These are phyloP conservation scores for Metarhizium brunneum DNA, from an alignment of 2,329 filamentous ascomycete genomes.

Conservation along the genomic window DNA sequence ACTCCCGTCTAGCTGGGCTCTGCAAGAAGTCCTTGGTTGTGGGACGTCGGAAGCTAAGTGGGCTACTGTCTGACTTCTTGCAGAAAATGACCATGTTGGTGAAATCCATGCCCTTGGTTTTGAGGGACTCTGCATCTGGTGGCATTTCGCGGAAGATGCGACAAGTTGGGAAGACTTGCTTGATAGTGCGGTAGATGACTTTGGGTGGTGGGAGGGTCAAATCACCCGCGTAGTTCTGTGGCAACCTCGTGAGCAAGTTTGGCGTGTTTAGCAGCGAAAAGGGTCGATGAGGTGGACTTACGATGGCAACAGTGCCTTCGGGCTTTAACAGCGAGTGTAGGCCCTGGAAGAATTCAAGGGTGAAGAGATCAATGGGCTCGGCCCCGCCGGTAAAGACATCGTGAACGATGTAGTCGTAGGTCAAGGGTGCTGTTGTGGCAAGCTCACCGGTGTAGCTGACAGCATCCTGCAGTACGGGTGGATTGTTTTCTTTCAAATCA, in stretches of 20 bases:
- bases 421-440: constrained; percentile 30
- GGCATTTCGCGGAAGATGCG: constrained; percentile 79
- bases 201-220: constrained; percentile 66
- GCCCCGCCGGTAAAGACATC: constrained; percentile 97
- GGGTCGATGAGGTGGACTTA: constrained; percentile 32
- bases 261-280: background rate
- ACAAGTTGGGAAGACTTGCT: constrained; percentile 75
- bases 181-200: constrained; percentile 75
- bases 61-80: constrained; percentile 44
- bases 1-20: constrained; percentile 60
- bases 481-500: constrained; percentile 65
- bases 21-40: constrained; percentile 57
- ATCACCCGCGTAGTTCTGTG: constrained; percentile 89
- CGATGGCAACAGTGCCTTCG: constrained; percentile 79
- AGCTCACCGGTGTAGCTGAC: constrained; percentile 52
- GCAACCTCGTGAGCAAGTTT: background rate
- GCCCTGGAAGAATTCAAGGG: constrained; percentile 67
- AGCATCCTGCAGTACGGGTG: constrained; percentile 73
- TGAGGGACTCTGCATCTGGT: constrained; percentile 36
- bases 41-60: constrained; percentile 59
- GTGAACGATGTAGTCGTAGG: constrained; percentile 89
- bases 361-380: constrained; percentile 84
- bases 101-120: constrained; percentile 55
- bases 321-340: constrained; percentile 63
- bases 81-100: constrained; percentile 97